These are phyloP conservation scores for Urochloa ruziziensis DNA, from an alignment of 176 grass and related monocot species.

Conservation along the genomic window DNA sequence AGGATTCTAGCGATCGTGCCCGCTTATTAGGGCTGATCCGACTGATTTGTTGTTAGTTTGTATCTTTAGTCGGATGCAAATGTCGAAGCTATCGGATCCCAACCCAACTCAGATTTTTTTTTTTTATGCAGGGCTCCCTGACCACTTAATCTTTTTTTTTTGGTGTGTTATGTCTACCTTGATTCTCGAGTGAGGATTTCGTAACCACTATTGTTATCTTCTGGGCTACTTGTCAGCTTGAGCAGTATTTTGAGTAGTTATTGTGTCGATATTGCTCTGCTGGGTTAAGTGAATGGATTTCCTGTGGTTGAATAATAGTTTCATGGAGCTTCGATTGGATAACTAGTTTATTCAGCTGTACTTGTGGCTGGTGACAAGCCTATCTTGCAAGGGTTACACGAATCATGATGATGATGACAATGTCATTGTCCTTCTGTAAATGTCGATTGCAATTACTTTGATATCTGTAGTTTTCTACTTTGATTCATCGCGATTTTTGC, in stretches of 20 bases:
- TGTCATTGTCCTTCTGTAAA: background rate
- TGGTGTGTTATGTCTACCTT: too few species aligned
- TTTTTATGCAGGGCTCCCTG: background rate
- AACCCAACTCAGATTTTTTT: background rate
- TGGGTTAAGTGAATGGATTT: background rate
- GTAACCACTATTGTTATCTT: background rate
- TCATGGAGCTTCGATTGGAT: background rate
- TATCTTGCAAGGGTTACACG: background rate
- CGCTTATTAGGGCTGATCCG: background rate
- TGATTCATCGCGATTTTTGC: background rate
- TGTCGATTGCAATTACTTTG: background rate
- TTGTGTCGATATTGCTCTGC: background rate
- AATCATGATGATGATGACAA: background rate
- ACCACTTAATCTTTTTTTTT: too few species aligned
- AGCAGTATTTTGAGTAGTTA: background rate
- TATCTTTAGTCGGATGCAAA: background rate
- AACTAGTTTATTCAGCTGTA: background rate
- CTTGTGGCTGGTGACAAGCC: background rate
- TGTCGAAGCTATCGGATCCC: background rate
- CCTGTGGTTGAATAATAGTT: background rate
- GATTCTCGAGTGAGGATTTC: too few species aligned
- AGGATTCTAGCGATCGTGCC: background rate
- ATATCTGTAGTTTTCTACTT: background rate
- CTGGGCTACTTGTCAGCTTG: background rate
- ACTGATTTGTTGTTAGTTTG: background rate